Evolutionary conservation across 169 alveolate genomes (phyloP).

Genomic region (Eimeria praecox): DNA sequence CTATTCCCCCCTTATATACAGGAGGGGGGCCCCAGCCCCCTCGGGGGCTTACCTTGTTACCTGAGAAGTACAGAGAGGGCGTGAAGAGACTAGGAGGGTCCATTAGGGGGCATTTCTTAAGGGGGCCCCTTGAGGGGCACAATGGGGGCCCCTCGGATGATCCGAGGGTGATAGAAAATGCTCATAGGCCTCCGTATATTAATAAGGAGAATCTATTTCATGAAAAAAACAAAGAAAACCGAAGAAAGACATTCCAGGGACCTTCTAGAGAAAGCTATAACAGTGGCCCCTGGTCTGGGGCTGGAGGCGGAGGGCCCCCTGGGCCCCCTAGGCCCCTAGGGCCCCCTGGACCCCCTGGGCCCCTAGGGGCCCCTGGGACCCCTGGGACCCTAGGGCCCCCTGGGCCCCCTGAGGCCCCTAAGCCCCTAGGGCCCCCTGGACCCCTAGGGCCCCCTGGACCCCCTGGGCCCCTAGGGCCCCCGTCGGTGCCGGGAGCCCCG

Average conservation of each 20-base stretch:
- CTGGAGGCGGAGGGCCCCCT: background rate
- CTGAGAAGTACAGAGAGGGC: background rate
- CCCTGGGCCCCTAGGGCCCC: too few species aligned
- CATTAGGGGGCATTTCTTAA: background rate
- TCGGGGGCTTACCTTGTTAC: background rate
- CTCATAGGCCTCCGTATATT: background rate
- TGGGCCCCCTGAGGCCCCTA: too few species aligned
- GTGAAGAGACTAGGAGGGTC: too few species aligned
- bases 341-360: constrained; percentile 3
- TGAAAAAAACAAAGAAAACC: background rate
- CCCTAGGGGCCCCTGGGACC: background rate
- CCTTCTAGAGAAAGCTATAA: background rate
- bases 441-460: too few species aligned
- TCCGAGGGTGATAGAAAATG: background rate
- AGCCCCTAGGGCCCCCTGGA: too few species aligned
- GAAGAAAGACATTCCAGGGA: background rate
- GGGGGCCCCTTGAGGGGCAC: background rate
- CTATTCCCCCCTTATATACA: background rate
- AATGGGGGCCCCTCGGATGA: background rate
- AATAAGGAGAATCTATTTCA: background rate
- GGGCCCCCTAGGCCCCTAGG: background rate
- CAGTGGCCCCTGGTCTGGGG: background rate
- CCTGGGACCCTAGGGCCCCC: too few species aligned
- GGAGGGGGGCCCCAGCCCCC: background rate
- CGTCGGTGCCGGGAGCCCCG: constrained; percentile 16